phyloP scores from a whole-genome alignment of 1,284 basidiomycete species.

The Ceratobasidium sp. region DNA sequence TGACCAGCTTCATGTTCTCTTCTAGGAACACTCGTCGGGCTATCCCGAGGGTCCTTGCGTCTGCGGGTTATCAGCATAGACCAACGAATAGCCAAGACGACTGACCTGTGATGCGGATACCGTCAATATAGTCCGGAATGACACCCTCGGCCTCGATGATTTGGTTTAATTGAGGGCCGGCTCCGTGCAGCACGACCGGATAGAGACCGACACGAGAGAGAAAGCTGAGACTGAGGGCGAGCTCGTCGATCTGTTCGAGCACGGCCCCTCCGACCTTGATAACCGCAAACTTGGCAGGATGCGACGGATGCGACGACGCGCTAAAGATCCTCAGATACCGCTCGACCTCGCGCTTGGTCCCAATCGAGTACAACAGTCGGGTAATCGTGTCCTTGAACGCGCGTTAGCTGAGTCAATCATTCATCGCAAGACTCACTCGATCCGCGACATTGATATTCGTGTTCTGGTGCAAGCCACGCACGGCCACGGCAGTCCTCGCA shows the following conservation, averaged over 20 bases:
- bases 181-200: conserved; percentile 94
- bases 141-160: conserved; percentile 92
- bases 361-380: conserved; percentile 92
- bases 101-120: conserved; percentile 91
- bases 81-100: conserved; percentile 43
- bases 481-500: neutral
- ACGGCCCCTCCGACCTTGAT: conserved; percentile 96
- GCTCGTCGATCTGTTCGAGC: conserved; percentile 88
- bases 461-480: conserved; percentile 17
- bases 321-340: conserved; percentile 97
- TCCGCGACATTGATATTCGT: conserved; percentile 10
- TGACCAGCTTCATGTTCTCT: conserved; percentile 93
- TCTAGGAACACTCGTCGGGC: conserved; percentile 96
- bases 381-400: conserved; percentile 87
- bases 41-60: conserved; percentile 90
- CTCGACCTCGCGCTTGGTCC: conserved; percentile 94
- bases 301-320: conserved; percentile 82
- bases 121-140: conserved; percentile 94
- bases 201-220: conserved; percentile 93
- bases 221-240: conserved; percentile 93
- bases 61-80: conserved; percentile 54
- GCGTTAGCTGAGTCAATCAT: neutral
- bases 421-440: conserved; percentile 16
- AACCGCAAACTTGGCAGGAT: conserved; percentile 91
- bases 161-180: conserved; percentile 93